A percentile compares a stretch with the other conserved stretches of the same genome.
phyloP scores from a whole-genome alignment of 2,329 filamentous ascomycete genomes.

The Fusarium mangiferae region DNA sequence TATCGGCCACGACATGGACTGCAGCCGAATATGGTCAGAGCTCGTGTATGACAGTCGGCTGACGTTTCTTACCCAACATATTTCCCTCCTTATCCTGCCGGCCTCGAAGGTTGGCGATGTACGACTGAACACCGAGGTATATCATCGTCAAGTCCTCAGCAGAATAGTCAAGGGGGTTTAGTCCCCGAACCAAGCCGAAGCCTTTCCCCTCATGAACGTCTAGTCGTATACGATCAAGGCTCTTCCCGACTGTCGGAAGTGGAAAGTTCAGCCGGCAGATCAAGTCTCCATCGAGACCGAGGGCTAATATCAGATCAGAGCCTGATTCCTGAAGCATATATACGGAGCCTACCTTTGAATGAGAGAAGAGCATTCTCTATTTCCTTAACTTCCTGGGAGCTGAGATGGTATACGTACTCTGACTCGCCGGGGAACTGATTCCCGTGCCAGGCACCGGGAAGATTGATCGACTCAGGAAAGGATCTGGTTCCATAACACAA shows the following conservation, averaged over 20 bases:
- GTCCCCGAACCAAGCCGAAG: constrained; percentile 71
- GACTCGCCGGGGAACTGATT: neutral
- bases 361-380: neutral
- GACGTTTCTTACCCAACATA: constrained; percentile 73
- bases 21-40: too few relatives aligned
- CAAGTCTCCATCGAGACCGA: constrained; percentile 64
- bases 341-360: neutral
- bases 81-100: constrained; percentile 71
- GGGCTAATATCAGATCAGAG: constrained; percentile 49
- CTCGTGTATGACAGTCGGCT: too few relatives aligned
- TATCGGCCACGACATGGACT: constrained; percentile 69
- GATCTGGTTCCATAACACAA: neutral
- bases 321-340: accelerated
- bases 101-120: constrained; percentile 70
- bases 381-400: too few relatives aligned
- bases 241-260: constrained; percentile 64
- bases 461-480: neutral
- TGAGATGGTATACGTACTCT: neutral
- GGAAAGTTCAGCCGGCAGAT: constrained; percentile 68
- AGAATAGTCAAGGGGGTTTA: constrained; percentile 64
- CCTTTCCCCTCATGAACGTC: constrained; percentile 70
- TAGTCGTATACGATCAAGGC: constrained; percentile 60
- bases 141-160: constrained; percentile 71
- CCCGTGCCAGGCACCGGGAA: neutral
- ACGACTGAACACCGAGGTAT: constrained; percentile 71